Evolutionary conservation across 2,329 filamentous ascomycete species (phyloP), one percentile per base, ranked within the genome.

Genomic region (Colletotrichum abscissum): DNA sequence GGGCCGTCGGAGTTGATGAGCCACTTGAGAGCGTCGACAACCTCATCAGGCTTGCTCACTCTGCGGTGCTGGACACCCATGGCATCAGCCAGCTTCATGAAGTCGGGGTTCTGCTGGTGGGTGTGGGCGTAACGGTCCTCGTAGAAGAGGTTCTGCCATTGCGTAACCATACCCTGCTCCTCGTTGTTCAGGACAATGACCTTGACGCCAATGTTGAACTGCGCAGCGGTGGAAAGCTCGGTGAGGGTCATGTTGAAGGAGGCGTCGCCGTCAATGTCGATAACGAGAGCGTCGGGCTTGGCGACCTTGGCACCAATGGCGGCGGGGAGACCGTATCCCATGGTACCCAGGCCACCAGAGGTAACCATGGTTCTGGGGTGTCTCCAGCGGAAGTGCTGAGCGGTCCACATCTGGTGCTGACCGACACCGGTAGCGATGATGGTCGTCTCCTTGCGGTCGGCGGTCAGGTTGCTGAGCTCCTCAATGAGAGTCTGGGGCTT

Each of bases 161-260:
- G 96, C 1, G 95, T 98, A 56, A 98, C 95, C 96, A 98, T 98
- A 67, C 96, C 96, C 85, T 98, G 96, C 85, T 98, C 95, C 83
- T 97, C 95, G 84, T 98, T 99, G 88, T 98, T 98, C 69, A 99
- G 84, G 30, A 98, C 88, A 78, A 98, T 95, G 74, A 98, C 89
- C 89, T 98, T 98, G 83, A 97, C 92, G 76, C 94, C 95, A 82
- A 98, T 98, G 86, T 97, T 94, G 88, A 98, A 98, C 85, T 99
- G 95, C 9, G 94, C 91, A 55, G 95, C 95, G 1, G 96, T 98
- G 58, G 93, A 94, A 66, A 99, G 91, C 86, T 99, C 97, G 1
- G 96, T 98, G 73, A 98, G 88, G 6, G 97, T 98, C 97, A 99
- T 98, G 88, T 95, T 94, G 88, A 99, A 98, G 4, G 95, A 98